Evolutionary conservation across 306 rosid species (phyloP).

Genomic region (peach (Prunus persica)): DNA sequence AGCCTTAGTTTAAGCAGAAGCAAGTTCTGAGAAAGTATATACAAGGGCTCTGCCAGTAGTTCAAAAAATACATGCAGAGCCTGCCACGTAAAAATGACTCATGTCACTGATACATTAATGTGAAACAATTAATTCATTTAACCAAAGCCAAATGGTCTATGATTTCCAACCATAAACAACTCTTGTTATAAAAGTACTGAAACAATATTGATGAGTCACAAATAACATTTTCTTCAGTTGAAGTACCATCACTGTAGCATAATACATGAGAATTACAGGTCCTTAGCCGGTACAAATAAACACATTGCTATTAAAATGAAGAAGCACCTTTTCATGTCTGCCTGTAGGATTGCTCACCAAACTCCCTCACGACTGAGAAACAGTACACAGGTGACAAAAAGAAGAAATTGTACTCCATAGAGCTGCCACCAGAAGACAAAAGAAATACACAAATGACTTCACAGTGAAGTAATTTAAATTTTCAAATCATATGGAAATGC

Average conservation of each 20-base stretch:
- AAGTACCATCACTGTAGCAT: constrained; percentile 53
- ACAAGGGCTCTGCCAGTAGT: constrained; percentile 88
- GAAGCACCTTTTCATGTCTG: constrained; percentile 39
- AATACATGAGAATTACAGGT: not conserved
- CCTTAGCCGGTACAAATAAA: not conserved
- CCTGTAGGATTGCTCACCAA: too few species aligned
- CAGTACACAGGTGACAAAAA: too few species aligned
- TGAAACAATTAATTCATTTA: not conserved
- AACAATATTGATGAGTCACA: not conserved
- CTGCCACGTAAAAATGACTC: constrained; percentile 45
- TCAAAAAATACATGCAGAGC: constrained; percentile 82
- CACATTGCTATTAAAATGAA: not conserved
- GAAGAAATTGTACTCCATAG: too few species aligned
- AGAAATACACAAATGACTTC: not conserved
- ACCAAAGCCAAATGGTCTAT: not conserved
- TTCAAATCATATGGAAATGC: not conserved
- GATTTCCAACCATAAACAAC: not conserved
- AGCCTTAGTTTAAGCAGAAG: constrained; percentile 56
- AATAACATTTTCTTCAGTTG: constrained; percentile 54
- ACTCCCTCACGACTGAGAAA: too few species aligned
- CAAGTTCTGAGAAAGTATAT: constrained; percentile 29
- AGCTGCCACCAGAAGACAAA: not conserved
- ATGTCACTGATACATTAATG: constrained; percentile 8
- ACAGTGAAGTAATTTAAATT: not conserved
- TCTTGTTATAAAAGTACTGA: not conserved